Percentiles rank a stretch among this genome's conserved stretches.
phyloP scores from a whole-genome alignment of 2,329 filamentous ascomycete genomes.

The Fusarium chaquense region DNA sequence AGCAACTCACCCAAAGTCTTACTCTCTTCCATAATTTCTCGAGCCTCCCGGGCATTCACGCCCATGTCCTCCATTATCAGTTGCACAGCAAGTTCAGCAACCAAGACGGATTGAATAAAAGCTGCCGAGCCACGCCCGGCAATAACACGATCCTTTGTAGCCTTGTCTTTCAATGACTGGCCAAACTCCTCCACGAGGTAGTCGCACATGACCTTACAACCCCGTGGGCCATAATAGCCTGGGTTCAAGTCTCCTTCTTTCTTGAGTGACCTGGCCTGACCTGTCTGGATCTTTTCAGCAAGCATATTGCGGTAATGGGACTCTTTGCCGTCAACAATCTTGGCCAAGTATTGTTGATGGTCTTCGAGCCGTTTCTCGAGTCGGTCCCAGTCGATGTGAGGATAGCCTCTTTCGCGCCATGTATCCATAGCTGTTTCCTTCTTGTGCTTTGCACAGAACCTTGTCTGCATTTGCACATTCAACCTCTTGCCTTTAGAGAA shows the following conservation, averaged over 20 bases:
- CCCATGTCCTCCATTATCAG: constrained; percentile 69
- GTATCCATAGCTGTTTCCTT: constrained; percentile 62
- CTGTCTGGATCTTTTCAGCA: constrained; percentile 65
- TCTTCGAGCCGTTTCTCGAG: constrained; percentile 69
- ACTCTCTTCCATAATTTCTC: constrained; percentile 73
- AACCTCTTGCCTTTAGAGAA: constrained; percentile 63
- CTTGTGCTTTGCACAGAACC: constrained; percentile 75
- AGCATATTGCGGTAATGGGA: constrained; percentile 73
- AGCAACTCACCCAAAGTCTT: constrained; percentile 74
- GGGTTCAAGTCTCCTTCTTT: constrained; percentile 72
- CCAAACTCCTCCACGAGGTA: constrained; percentile 72
- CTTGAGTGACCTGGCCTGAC: constrained; percentile 69
- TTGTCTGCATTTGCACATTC: constrained; percentile 68
- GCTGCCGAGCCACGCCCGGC: constrained; percentile 73
- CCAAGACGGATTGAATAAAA: constrained; percentile 80
- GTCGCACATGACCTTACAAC: constrained; percentile 78
- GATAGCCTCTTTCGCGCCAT: constrained; percentile 71
- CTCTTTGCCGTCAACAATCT: constrained; percentile 68
- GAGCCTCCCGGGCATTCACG: constrained; percentile 58
- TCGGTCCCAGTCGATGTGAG: constrained; percentile 74
- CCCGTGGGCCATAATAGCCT: constrained; percentile 86
- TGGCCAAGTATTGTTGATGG: constrained; percentile 67
- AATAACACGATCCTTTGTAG: constrained; percentile 73
- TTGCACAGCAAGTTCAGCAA: constrained; percentile 74
- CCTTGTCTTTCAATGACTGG: constrained; percentile 69